Evolutionary conservation across 495 filamentous ascomycete genomes (phyloP).

Genomic region (Tuber calosporum): DNA sequence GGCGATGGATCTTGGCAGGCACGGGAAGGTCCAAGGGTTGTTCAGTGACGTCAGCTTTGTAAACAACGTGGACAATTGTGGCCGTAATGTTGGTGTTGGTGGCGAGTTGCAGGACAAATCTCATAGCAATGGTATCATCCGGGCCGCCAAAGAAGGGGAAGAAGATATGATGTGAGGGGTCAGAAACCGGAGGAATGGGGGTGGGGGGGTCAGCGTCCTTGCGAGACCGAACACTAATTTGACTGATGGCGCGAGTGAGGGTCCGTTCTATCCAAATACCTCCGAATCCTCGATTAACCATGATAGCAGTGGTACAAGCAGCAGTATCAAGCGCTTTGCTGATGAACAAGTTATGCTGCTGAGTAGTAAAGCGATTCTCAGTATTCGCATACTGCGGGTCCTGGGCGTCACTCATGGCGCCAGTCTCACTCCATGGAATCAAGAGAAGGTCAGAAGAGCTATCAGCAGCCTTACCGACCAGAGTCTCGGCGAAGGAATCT

Average conservation of each 20-base stretch:
- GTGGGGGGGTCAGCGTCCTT: constrained; percentile 49
- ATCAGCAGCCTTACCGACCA: constrained; percentile 60
- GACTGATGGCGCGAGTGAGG: constrained; percentile 41
- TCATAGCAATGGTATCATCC: constrained; percentile 75
- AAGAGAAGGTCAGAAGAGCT: constrained; percentile 70
- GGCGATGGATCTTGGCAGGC: constrained; percentile 27
- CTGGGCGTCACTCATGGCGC: constrained; percentile 58
- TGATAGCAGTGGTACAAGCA: constrained; percentile 65
- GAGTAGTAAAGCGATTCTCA: constrained; percentile 49
- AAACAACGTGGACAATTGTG: constrained; percentile 55
- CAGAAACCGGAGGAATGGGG: constrained; percentile 48
- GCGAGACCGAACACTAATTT: constrained; percentile 45
- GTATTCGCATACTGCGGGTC: constrained; percentile 25
- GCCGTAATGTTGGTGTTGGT: constrained; percentile 69
- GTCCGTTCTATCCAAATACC: constrained; percentile 45
- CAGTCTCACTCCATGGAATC: constrained; percentile 86
- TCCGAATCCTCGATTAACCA: constrained; percentile 69
- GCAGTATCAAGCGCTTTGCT: constrained; percentile 55
- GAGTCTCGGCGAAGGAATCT: constrained; percentile 66
- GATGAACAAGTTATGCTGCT: constrained; percentile 60
- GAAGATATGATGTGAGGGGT: constrained; percentile 77
- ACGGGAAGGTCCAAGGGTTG: constrained; percentile 39
- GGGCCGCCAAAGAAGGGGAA: constrained; percentile 78
- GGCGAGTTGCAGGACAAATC: constrained; percentile 72
- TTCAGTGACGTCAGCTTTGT: constrained; percentile 41